Base-by-base conservation (phyloP, 768 basidiomycete species). In the Leccinum longicurvipes region DNA sequence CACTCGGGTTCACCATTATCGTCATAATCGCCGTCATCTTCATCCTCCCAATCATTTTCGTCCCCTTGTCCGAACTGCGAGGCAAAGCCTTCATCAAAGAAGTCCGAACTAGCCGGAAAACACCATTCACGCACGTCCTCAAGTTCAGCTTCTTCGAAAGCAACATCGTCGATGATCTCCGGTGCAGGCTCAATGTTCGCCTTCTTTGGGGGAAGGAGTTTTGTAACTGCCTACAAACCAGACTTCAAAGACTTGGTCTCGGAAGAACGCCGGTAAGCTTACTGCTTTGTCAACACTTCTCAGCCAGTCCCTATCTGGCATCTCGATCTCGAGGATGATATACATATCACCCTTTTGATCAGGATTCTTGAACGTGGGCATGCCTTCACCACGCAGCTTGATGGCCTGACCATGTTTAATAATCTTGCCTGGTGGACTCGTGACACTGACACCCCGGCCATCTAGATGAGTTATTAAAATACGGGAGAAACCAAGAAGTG, bases 381-480 rank as follows among this genome's bases (percentile, higher is more conserved):
- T 95, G 36, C 96, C 95, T 72, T 98, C 94, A 11, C 85, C 87
- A 3, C 84, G 80, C 34, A 97, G 65, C 17, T 87, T 77, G 57
- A 94, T 89, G 21, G 84, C 82, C 60, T 88, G 84, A 11, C 85
- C 84, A 4, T 85, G 79, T 58, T 84, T 83, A 66, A 95, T 81
- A 27, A 94, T 82, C 68, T 87, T 89, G 8, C 87, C 84, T 1
- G 82, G 78, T 5, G 90, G 90, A 60, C 83, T 87, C 0, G 83
- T 74, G 12, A 97, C 82, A 34, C 83, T 84, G 50, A 98, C 79
- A n/a, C 93, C 93, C 14, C 93, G 84, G 10, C 94, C 94, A 66
- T 99, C 96, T 28, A 99, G 79, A 69, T 99, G 96, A 7, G 87
- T 90, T 55, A 99, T 76, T 23, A 97, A 74, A 59, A 98, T 87